phyloP scores from a whole-genome alignment of 768 basidiomycete species.

The Amanita thiersii region DNA sequence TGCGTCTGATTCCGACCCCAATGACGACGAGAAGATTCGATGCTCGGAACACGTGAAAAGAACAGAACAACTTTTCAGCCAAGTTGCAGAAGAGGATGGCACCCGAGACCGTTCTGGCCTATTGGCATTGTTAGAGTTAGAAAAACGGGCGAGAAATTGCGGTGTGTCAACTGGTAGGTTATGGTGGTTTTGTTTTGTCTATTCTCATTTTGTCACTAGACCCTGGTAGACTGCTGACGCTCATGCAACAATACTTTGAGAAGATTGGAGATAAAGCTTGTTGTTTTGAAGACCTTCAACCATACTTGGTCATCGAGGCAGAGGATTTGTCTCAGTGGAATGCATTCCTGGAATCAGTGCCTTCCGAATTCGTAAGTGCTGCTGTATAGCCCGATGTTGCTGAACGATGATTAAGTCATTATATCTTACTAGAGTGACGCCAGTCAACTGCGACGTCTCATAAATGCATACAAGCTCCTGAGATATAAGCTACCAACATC shows the following conservation, averaged over 20 bases:
- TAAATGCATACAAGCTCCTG: constrained; percentile 70
- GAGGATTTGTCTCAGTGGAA: constrained; percentile 44
- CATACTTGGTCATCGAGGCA: constrained; percentile 47
- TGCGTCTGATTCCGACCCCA: constrained; percentile 15
- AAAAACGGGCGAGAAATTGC: constrained; percentile 44
- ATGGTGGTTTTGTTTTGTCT: neutral
- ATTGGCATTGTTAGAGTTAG: constrained; percentile 71
- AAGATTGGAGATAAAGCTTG: constrained; percentile 74
- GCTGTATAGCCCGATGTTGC: constrained; percentile 1
- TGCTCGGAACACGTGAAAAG: constrained; percentile 30
- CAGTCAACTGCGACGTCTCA: constrained; percentile 52
- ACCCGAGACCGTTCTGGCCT: constrained; percentile 64
- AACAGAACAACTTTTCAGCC: constrained; percentile 42
- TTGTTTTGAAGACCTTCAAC: constrained; percentile 79
- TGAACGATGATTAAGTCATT: neutral
- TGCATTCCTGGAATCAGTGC: constrained; percentile 39
- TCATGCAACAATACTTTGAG: constrained; percentile 63
- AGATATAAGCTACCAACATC: constrained; percentile 47
- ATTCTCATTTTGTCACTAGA: constrained; percentile 25
- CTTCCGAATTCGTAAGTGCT: constrained; percentile 38
- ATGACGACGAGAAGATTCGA: constrained; percentile 28
- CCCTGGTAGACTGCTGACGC: constrained; percentile 28
- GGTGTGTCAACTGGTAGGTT: constrained; percentile 39
- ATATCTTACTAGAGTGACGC: constrained; percentile 31
- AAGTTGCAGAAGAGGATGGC: constrained; percentile 59